Base-by-base conservation (phyloP, 345 rosid species). In the Corchorus capsularis region DNA sequence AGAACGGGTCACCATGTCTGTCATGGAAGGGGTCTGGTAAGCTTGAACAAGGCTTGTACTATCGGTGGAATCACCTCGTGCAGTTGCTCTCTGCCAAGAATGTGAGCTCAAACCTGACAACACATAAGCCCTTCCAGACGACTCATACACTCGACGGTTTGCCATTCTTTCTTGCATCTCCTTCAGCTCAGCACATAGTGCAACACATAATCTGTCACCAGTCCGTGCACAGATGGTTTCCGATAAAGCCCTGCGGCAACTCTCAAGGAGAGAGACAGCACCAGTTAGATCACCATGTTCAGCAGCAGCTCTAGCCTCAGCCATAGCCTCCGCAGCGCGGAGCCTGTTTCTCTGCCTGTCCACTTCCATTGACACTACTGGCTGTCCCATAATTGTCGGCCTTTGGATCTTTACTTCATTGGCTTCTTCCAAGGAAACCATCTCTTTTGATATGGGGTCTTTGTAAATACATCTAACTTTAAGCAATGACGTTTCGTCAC, bases 61-160 rank as follows among this genome's bases (percentile, higher is more conserved):
- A 55, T 85, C 88, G 0, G 87, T 92, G 75, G 97, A 89, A 79
- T 94, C 97, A 6, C 99, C 99, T 74, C 99, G 85, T 0, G 97
- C 89, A 0, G 98, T 96, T 16, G 99, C 98, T 78, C 98, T 89
- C 87, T 96, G 99, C 98, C 99, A 94, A 10, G 97, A 92, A 59
- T 96, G 99, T 17, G 99, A 96, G 86, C 99, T 94, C 75, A 96
- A 83, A 53, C 99, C 98, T 0, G 98, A 93, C 5, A 96, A 90
- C 47, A 96, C 90, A 35, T 96, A 96, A 46, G 98, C 98, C 76
- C 99, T 88, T 35, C 99, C 99, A 0, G 97, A 89, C 66, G 89
- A 73, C 83, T 94, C 98, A 7, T 96, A 96, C 3, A 91, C 83
- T 4, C 83, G 90, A 34, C 96, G 91, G 78, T 86, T 94, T 39